Base-by-base conservation (phyloP, 371 early-diverging fungal genomes). In the Saksenaea vasiformis region DNA sequence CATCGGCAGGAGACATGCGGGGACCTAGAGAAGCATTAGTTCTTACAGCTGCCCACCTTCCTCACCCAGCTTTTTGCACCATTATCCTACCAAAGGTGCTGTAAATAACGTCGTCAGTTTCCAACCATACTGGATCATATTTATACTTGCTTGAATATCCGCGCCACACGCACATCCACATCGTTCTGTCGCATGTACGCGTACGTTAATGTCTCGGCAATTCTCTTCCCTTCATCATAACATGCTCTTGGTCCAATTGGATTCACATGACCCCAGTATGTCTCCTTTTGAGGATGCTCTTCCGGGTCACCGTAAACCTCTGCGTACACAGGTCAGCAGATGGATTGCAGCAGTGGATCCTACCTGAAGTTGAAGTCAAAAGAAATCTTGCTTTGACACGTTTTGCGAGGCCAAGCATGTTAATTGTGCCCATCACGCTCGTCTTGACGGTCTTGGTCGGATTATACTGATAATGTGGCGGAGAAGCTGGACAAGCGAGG, bases 241-340 rank as follows among this genome's bases (percentile, higher is more conserved):
- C 95, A 95, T 14, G 95, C 94, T 60, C 95, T 79, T 8, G 93
- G 93, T 8, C 89, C 89, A 61, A 87, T 88, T 4, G 93, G 94
- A 72, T 94, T 94, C 34, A 94, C 93, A 77, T 92, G 85, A 13
- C 89, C 95, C 93, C 94, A 93, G 67, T 93, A 93, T 1, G 88
- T 85, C 71, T 93, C 94, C 62, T 85, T 85, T 72, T 95, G 95
- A 26, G 95, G 95, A 76, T 93, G 93, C 68, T 89, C 91, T 69
- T 91, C 90, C 19, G 95, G 95, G 74, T 93, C 94, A 54, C 95
- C 95, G 71, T 95, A 95, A 2, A 95, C 86, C 82, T 95, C 95
- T 92, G 44, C 34, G 3, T 36, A 26, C 44, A 39, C 41, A 39
- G 17, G 41, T 57, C 27, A 37, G n/a, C 28, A 24, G 31, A 51